phyloP scores from a whole-genome alignment of 495 filamentous ascomycete genomes.

The Astrothelium macrocarpum region DNA sequence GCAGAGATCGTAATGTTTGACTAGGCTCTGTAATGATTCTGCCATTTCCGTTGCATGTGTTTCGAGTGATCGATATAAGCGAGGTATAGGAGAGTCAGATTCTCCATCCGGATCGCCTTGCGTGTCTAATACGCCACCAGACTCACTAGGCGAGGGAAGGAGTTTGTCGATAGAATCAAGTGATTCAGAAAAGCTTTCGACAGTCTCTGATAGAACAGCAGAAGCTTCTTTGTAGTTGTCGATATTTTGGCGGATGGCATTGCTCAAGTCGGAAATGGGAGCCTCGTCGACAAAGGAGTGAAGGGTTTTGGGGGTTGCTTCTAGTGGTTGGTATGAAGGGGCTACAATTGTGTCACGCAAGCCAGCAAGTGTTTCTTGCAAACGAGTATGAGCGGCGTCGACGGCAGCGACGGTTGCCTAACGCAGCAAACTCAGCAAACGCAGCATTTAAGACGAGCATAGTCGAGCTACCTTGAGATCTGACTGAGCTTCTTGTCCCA shows the following conservation, averaged over 20 bases:
- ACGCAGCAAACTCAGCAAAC: not conserved
- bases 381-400: constrained; percentile 61
- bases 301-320: constrained; percentile 58
- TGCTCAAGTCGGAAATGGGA: constrained; percentile 58
- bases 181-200: constrained; percentile 22
- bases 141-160: constrained; percentile 14
- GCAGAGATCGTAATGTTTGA: constrained; percentile 90
- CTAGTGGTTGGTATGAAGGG: constrained; percentile 56
- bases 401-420: constrained; percentile 36
- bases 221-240: constrained; percentile 30
- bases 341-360: constrained; percentile 67
- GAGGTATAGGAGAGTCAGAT: constrained; percentile 44
- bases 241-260: constrained; percentile 58
- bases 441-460: constrained; percentile 4
- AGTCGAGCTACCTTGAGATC: constrained; percentile 41
- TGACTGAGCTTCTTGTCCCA: constrained; percentile 40
- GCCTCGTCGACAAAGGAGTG: constrained; percentile 86
- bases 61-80: constrained; percentile 63
- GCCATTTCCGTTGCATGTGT: constrained; percentile 78
- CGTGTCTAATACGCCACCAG: not conserved
- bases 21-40: constrained; percentile 65
- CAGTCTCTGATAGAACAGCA: constrained; percentile 17
- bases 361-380: constrained; percentile 60
- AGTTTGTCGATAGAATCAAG: constrained; percentile 20
- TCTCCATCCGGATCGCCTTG: constrained; percentile 1